Evolutionary conservation across 169 alveolate genomes (phyloP).

Genomic region (Plasmodium gallinaceum): DNA sequence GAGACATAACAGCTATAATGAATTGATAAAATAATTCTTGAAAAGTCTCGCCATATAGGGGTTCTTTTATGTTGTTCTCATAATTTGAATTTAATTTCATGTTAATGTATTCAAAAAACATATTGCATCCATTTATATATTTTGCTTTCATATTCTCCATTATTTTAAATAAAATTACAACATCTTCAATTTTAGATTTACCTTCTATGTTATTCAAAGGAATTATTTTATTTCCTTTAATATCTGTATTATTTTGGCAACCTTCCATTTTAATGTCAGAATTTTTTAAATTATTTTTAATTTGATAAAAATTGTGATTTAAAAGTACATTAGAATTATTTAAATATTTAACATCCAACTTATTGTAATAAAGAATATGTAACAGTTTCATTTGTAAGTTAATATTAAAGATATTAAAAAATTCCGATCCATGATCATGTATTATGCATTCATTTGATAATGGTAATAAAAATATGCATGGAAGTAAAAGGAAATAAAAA

Average conservation of each 20-base stretch:
- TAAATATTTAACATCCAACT: constrained; percentile 32
- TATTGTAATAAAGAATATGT: constrained; percentile 39
- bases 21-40: constrained; percentile 60
- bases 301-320: neutral
- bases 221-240: neutral
- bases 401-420: constrained; percentile 19
- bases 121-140: constrained; percentile 25
- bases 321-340: neutral
- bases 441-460: constrained; percentile 25
- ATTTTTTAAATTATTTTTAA: neutral
- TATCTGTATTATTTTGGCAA: neutral
- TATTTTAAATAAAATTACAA: constrained; percentile 45
- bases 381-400: constrained; percentile 38
- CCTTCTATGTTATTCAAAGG: neutral
- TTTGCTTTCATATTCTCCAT: constrained; percentile 22
- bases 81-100: neutral
- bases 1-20: constrained; percentile 50
- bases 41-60: constrained; percentile 7
- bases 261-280: neutral
- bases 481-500: constrained; percentile 50
- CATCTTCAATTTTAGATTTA: constrained; percentile 32
- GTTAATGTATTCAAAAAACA: constrained; percentile 46
- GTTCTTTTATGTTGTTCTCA: neutral
- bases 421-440: constrained; percentile 48
- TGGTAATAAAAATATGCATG: constrained; percentile 48